Conservation (phyloP, 805 yeast genomes). For the Starmerella scarabaei region DNA sequence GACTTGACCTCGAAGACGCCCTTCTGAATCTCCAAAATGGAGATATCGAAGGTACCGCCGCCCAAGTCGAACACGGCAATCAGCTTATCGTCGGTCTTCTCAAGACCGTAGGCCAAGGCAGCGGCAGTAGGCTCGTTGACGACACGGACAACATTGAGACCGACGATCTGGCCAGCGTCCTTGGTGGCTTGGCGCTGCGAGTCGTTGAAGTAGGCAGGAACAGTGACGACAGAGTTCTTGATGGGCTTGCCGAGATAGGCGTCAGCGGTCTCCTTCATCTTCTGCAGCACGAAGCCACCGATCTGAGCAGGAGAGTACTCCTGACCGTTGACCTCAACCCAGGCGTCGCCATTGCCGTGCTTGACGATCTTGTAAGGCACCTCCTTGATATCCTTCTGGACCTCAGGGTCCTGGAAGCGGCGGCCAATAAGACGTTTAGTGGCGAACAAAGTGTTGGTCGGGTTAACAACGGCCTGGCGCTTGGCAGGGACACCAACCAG, state of each 20-base stretch:
- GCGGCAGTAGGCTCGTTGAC: conserved; percentile 90
- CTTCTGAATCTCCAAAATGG: conserved; percentile 89
- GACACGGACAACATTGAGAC: conserved; percentile 77
- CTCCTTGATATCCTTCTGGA: conserved; percentile 74
- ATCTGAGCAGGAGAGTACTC: conserved; percentile 89
- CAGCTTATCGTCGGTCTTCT: conserved; percentile 66
- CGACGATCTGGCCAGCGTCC: conserved; percentile 96
- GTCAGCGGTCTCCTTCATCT: conserved; percentile 98
- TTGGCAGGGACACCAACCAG: conserved; percentile 90
- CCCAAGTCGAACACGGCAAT: conserved; percentile 96
- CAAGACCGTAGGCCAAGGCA: conserved; percentile 89
- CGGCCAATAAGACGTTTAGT: conserved; percentile 93
- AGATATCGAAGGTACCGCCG: conserved; percentile 98
- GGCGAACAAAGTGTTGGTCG: conserved; percentile 85
- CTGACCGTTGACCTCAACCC: conserved; percentile 85
- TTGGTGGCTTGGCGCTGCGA: conserved; percentile 90
- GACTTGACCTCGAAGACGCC: conserved; percentile 98
- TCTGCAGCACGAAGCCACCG: conserved; percentile 85
- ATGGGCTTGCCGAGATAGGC: conserved; percentile 76
- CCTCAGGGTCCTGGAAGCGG: conserved; percentile 78
- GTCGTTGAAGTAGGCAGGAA: conserved; percentile 83
- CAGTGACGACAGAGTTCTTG: conserved; percentile 81
- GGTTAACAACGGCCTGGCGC: conserved; percentile 91
- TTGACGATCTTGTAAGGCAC: conserved; percentile 85
- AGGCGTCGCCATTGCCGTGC: conserved; percentile 89